phyloP scores from a whole-genome alignment of 768 basidiomycete genomes.

The Auricularia auricula-judae region DNA sequence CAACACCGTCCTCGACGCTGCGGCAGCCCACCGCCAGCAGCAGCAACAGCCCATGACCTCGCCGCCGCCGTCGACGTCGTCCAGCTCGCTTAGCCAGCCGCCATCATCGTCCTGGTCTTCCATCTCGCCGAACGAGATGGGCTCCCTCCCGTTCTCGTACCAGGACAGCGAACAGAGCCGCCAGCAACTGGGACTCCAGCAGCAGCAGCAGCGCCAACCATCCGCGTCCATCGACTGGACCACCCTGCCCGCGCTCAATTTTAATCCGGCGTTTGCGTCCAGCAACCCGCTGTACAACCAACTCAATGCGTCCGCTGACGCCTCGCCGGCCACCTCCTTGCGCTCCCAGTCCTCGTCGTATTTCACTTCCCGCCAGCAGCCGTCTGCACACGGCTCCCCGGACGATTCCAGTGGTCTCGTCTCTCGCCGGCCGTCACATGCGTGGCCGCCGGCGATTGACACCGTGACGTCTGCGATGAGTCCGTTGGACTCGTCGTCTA shows the following conservation, averaged over 20 bases:
- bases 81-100: background rate
- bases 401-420: background rate
- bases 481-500: background rate
- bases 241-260: background rate
- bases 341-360: background rate
- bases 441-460: background rate
- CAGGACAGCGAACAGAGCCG: background rate
- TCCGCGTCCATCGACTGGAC: slow-evolving; percentile 1
- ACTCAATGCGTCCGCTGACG: background rate
- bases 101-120: background rate
- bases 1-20: slow-evolving; percentile 1
- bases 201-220: background rate
- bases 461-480: background rate
- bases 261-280: background rate
- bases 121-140: background rate
- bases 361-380: background rate
- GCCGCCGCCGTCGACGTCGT: background rate
- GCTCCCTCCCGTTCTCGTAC: background rate
- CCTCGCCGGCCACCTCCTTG: background rate
- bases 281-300: background rate
- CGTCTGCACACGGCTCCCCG: background rate
- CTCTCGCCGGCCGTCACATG: slow-evolving; percentile 1
- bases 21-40: background rate
- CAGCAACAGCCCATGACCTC: background rate
- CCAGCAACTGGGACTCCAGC: background rate